Evolutionary conservation across 225 moss, liverwort and hornwort genomes (phyloP).

Genomic region (Sphagnum contortum): DNA sequence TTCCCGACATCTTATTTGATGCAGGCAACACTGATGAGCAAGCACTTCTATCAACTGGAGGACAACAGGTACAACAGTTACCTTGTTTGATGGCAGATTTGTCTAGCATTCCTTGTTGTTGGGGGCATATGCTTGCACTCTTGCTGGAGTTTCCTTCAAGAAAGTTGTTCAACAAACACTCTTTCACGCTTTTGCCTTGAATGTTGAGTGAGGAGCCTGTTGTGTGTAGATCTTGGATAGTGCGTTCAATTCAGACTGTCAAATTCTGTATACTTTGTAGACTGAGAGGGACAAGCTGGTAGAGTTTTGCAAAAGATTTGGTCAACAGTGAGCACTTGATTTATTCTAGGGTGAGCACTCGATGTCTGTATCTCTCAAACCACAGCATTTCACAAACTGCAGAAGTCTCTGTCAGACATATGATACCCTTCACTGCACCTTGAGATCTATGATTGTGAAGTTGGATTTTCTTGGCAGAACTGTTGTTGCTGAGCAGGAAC

Average conservation of each 20-base stretch:
- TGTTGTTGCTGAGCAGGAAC: conserved; percentile 16
- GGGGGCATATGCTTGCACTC: neutral
- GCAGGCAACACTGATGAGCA: conserved; percentile 59
- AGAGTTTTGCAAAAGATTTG: too few species aligned
- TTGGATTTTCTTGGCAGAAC: conserved; percentile 19
- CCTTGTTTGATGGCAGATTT: conserved; percentile 6
- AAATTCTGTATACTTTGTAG: too few species aligned
- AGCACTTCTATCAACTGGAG: conserved; percentile 40
- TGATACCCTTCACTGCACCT: neutral
- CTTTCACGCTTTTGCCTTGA: too few species aligned
- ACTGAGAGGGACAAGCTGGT: too few species aligned
- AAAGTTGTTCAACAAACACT: neutral
- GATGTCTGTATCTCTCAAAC: neutral
- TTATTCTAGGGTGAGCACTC: neutral
- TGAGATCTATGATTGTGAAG: neutral
- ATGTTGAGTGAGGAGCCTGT: neutral
- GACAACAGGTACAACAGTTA: conserved; percentile 27
- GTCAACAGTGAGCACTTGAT: too few species aligned
- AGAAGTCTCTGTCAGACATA: neutral
- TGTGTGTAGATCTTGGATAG: neutral
- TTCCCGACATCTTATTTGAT: neutral
- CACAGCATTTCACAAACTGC: neutral
- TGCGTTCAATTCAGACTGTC: neutral
- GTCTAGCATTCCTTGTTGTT: neutral
- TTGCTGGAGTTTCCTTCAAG: neutral